A percentile compares a stretch with the other conserved stretches of the same genome.
phyloP scores from a whole-genome alignment of 345 rosid genomes.

The Corchorus capsularis region DNA sequence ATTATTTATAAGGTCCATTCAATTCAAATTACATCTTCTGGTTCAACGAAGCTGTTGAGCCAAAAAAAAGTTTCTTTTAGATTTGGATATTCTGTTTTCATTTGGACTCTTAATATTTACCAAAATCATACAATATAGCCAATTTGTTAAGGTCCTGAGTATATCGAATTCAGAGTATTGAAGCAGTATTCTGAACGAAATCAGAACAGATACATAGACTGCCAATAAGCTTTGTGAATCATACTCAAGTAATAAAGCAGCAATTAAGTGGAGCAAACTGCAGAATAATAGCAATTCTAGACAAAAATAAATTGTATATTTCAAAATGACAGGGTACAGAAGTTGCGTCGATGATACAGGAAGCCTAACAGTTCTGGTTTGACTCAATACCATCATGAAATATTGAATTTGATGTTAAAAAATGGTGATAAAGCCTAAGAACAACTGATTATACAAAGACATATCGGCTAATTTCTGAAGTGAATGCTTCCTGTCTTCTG shows the following conservation, averaged over 20 bases:
- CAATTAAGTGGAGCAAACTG: background rate
- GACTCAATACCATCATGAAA: background rate
- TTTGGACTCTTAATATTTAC: background rate
- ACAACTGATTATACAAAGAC: background rate
- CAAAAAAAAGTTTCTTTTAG: background rate
- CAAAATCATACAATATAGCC: background rate
- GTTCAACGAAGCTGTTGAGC: background rate
- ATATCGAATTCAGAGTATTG: background rate
- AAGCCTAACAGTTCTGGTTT: background rate
- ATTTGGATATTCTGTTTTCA: background rate
- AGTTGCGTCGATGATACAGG: background rate
- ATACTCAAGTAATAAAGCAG: background rate
- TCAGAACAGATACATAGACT: background rate
- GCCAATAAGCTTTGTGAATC: background rate
- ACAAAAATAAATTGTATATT: background rate
- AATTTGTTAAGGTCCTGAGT: background rate
- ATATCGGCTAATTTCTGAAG: slow-evolving; percentile 7
- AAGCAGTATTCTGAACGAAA: background rate
- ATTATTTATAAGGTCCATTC: background rate
- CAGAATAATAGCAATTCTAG: background rate
- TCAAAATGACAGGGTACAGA: slow-evolving; percentile 7
- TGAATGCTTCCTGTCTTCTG: background rate
- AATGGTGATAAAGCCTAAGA: background rate
- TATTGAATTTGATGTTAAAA: background rate
- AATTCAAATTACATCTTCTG: background rate